Evolutionary conservation across 2,329 filamentous ascomycete species (phyloP), one percentile per base, ranked within the genome.

Genomic region (Zymoseptoria passerinii): DNA sequence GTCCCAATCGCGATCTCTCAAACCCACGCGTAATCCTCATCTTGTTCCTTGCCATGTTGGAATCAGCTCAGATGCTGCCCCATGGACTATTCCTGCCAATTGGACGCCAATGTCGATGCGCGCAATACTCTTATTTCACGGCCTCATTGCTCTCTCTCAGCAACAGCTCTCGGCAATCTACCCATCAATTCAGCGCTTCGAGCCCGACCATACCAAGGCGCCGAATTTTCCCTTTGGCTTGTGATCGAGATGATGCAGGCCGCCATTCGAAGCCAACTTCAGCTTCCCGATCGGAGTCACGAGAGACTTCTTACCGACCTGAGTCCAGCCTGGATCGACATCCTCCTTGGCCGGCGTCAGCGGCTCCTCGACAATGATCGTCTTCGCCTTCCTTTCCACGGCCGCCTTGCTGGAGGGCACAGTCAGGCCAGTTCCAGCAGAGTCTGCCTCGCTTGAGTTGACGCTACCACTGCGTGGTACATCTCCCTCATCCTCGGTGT

Each of bases 181-280:
- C 29, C 29, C 52, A 40, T 9, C 29, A 19, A 6, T 44, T 48
- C 52, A 48, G 20, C 19, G 20, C 7, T 8, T 54, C 20, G 20
- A 20, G 53, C 55, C 55, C 19, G 55, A 52, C 58, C 58, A 62
- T 57, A 57, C 55, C 51, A 65, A 50, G 10, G 60, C 60, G 20
- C 56, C 58, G 52, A 56, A 64, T 10, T 48, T 57, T n/a, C 51
- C 54, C 54, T 64, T 61, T 10, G 62, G 59, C 57, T 61, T 62
- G n/a, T 48, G 48, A 8, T 54, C 54, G 20, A 67, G 54, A 28
- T 66, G 65, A 27, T 59, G 55, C 29, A 65, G 55, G n/a, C 65
- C 65, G 28, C 61, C 61, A 29, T 67, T 65, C 8, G 59, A 49
- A 13, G 59, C 44, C 27, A 67, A 50, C 18, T 62, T 66, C 19